Conservation (phyloP, 768 basidiomycete species). For the Tricholoma furcatifolium region DNA sequence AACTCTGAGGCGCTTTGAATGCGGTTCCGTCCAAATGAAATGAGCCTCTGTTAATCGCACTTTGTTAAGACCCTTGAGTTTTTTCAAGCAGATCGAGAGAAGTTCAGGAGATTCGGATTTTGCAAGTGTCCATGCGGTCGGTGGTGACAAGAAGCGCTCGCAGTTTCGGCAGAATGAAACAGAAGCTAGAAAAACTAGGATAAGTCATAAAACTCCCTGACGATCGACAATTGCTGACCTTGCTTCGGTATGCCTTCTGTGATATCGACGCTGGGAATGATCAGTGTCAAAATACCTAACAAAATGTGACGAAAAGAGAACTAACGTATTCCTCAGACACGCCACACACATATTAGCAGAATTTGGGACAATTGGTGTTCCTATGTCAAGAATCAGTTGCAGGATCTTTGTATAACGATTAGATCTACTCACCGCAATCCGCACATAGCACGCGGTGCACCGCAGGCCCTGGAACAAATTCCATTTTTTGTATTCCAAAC, state of each 20-base stretch:
- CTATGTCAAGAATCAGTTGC: constrained; percentile 31
- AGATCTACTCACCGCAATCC: constrained; percentile 66
- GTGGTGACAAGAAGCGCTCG: constrained; percentile 92
- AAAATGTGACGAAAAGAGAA: neutral
- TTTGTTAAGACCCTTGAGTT: constrained; percentile 90
- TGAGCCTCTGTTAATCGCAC: constrained; percentile 97
- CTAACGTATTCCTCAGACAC: constrained; percentile 85
- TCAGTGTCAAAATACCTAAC: constrained; percentile 1
- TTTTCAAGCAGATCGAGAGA: constrained; percentile 90
- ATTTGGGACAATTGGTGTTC: constrained; percentile 86
- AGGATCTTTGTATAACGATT: neutral
- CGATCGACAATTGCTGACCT: constrained; percentile 42
- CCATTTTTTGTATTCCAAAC: constrained; percentile 48
- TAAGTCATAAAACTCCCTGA: neutral
- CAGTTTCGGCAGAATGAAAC: constrained; percentile 95
- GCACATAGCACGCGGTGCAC: constrained; percentile 86
- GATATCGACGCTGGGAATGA: constrained; percentile 75
- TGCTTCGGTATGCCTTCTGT: constrained; percentile 98
- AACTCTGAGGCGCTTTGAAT: constrained; percentile 88
- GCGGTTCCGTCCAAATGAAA: constrained; percentile 99
- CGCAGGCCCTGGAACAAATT: constrained; percentile 72
- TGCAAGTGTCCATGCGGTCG: constrained; percentile 80
- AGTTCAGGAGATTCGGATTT: constrained; percentile 91
- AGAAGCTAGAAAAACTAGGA: constrained; percentile 51
- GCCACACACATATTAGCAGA: constrained; percentile 90